Base-by-base conservation (phyloP, 495 filamentous ascomycete species). In the Penicillium lividum region DNA sequence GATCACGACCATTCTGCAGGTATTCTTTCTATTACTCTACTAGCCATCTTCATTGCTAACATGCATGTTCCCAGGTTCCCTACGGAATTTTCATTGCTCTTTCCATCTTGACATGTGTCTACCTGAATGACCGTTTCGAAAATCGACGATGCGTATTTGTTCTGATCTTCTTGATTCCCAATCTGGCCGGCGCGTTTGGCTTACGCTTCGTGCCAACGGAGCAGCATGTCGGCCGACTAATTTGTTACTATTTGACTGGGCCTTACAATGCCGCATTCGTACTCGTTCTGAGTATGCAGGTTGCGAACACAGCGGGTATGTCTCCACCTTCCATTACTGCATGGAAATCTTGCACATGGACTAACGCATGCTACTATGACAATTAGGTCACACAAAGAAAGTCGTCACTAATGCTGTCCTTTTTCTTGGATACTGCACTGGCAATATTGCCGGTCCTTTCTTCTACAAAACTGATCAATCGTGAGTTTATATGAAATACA, bases 201-300 rank as follows among this genome's bases (percentile, higher is more conserved):
- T n/a, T 55, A 15, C 9, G 42, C 63, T 51, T 80, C 22, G 75
- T 84, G 7, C 28, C 53, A 34, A 43, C 16, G 5, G 42, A 55
- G 9, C 53, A 55, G 4, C 53, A 36, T 25, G 30, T 55, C 4
- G 53, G 53, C 16, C 38, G 53, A 7, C 80, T 79, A 16, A 55
- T 60, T 7, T 83, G 80, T 60, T 87, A 87, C 59, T 79, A 83
- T 57, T 61, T 85, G 11, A 81, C 82, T 0, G 82, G 83, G 0
- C 79, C 85, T 0, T 87, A 86, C 57, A 82, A 83, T 59, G 85
- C 82, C 0, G 80, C 84, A 0, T 84, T 81, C 31, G 81, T 84
- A 10, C 69, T 86, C 31, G 73, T 79, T 1, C 73, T 86, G 38
- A 82, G 79, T 9, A 70, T 88, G 16, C 69, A 76, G 5, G 87